Conservation (phyloP, 495 filamentous ascomycete genomes). For the Neurospora intermedia region DNA sequence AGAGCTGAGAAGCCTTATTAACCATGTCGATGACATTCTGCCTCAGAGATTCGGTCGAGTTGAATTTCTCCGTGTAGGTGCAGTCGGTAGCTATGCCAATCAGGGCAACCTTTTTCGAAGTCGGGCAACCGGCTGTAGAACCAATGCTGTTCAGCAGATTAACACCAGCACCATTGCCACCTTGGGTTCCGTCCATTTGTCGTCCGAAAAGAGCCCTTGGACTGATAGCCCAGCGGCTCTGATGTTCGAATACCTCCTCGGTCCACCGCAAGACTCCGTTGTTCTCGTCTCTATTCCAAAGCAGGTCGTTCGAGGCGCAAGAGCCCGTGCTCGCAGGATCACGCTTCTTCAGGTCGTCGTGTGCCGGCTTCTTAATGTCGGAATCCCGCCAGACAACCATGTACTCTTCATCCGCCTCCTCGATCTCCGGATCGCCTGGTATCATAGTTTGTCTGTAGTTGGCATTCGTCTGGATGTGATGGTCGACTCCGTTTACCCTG, state of each 20-base stretch:
- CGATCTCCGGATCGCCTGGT: constrained; percentile 59
- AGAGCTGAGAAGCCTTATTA: constrained; percentile 77
- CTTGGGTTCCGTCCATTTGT: constrained; percentile 41
- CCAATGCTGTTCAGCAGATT: constrained; percentile 79
- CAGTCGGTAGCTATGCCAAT: constrained; percentile 92
- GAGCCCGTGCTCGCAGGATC: constrained; percentile 22
- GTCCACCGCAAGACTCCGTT: constrained; percentile 50
- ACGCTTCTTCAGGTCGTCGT: constrained; percentile 27
- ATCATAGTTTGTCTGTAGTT: constrained; percentile 68
- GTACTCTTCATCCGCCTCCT: constrained; percentile 52
- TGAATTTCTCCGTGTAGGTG: constrained; percentile 64
- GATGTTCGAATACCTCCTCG: constrained; percentile 17
- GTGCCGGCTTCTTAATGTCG: constrained; percentile 46
- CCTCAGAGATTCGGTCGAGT: constrained; percentile 45
- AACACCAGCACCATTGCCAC: constrained; percentile 73
- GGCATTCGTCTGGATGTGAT: constrained; percentile 73
- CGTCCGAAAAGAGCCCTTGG: constrained; percentile 30
- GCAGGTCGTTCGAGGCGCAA: constrained; percentile 57
- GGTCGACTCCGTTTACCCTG: constrained; percentile 64
- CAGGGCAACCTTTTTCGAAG: constrained; percentile 76
- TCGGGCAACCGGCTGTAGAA: constrained; percentile 69
- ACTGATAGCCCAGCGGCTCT: constrained; percentile 19
- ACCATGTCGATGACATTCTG: constrained; percentile 72
- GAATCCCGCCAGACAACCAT: constrained; percentile 92
- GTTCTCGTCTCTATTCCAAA: constrained; percentile 56